Evolutionary conservation across 768 basidiomycete species (phyloP).

Genomic region (Russula virescens): DNA sequence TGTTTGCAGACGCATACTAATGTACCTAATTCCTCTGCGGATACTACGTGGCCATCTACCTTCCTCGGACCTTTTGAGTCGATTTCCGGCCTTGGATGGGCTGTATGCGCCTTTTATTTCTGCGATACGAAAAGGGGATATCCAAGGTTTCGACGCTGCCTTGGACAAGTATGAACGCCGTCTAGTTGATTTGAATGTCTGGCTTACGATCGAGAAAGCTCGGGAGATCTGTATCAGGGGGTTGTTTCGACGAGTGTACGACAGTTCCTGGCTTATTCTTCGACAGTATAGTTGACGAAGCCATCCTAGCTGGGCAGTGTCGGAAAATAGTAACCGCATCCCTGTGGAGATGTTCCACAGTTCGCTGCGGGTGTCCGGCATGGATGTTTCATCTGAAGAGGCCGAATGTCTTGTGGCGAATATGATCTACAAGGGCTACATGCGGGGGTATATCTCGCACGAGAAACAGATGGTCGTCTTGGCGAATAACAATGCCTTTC

Average conservation of each 20-base stretch:
- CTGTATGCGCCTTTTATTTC: slow-evolving; percentile 76
- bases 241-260: slow-evolving; percentile 72
- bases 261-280: slow-evolving; percentile 22
- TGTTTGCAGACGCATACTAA: slow-evolving; percentile 70
- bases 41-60: slow-evolving; percentile 87
- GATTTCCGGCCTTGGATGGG: slow-evolving; percentile 65
- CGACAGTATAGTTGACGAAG: not conserved
- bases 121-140: slow-evolving; percentile 73
- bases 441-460: slow-evolving; percentile 95
- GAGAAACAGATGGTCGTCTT: slow-evolving; percentile 92
- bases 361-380: slow-evolving; percentile 66
- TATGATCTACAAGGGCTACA: slow-evolving; percentile 89
- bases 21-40: slow-evolving; percentile 84
- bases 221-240: slow-evolving; percentile 82
- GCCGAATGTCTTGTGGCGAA: slow-evolving; percentile 93
- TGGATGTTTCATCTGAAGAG: slow-evolving; percentile 68
- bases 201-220: slow-evolving; percentile 81
- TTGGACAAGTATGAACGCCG: slow-evolving; percentile 64
- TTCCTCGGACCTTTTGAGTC: slow-evolving; percentile 57
- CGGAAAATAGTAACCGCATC: slow-evolving; percentile 68
- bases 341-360: slow-evolving; percentile 75
- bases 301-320: slow-evolving; percentile 65
- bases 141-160: slow-evolving; percentile 74
- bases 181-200: slow-evolving; percentile 82
- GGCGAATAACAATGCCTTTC: slow-evolving; percentile 74